Conservation (phyloP, 495 filamentous ascomycete genomes). For the Penicillium verhagenii region DNA sequence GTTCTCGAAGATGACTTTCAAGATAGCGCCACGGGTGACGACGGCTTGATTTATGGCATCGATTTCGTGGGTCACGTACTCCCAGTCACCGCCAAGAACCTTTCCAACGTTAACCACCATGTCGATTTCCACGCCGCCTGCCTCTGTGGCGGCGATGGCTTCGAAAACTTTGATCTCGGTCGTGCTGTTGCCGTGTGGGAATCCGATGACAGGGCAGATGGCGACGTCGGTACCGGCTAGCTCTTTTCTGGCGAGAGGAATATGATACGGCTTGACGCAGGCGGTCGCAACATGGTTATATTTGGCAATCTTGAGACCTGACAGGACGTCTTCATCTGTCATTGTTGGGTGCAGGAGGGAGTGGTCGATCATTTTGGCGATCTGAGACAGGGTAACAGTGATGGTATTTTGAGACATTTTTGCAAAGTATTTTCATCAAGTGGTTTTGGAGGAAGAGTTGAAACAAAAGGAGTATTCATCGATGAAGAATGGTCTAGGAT, state of each 20-base stretch:
- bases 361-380: conserved; percentile 61
- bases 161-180: conserved; percentile 53
- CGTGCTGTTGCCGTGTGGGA: conserved; percentile 58
- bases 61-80: conserved; percentile 53
- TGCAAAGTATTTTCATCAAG: no score
- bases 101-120: conserved; percentile 61
- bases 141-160: conserved; percentile 43
- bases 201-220: conserved; percentile 57
- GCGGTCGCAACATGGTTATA: conserved; percentile 52
- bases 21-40: conserved; percentile 32
- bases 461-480: no score
- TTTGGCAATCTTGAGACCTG: conserved; percentile 47
- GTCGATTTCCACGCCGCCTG: conserved; percentile 54
- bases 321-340: conserved; percentile 52
- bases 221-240: conserved; percentile 48
- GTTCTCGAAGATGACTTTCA: conserved; percentile 63
- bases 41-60: conserved; percentile 47
- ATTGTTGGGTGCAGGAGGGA: conserved; percentile 60
- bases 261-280: conserved; percentile 54
- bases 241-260: conserved; percentile 44
- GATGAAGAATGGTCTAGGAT: no score
- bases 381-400: conserved; percentile 48
- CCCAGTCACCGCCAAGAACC: conserved; percentile 54
- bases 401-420: conserved; percentile 30
- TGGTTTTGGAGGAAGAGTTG: no score